Base-by-base conservation (phyloP, 2,329 filamentous ascomycete species). In the Venturia asperata region DNA sequence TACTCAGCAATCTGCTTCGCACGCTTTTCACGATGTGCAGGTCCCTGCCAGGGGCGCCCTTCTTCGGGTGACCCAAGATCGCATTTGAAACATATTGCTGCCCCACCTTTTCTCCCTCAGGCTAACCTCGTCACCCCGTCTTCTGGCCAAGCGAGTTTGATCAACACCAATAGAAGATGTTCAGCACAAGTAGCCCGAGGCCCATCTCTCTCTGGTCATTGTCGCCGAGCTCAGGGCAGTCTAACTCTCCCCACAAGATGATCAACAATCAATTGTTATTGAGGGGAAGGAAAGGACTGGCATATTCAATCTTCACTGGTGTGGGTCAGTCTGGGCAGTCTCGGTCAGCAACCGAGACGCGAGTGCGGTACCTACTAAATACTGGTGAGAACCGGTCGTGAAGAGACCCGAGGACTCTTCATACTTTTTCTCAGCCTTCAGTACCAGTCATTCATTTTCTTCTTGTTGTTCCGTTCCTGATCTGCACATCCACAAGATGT, bases 121-220 rank as follows among this genome's bases (percentile, higher is more conserved):
- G 11, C 10, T 21, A 30, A 39, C 52, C 11, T 37, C 30, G n/a
- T 37, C 52, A 27, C 27, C 13, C 30, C 30, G 9, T 49, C 2
- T 56, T 37, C 5, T 58, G 52, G 27, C 30, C 27, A 58, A 37
- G 30, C 52, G 52, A 58, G 52, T n/a, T 58, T 58, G 52, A 37
- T 58, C 27, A 58, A 58, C 52, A 15, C 27, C 47, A 21, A 24
- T 4, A 9, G n/a, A 49, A 24, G 30, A 56, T 56, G 24, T 34
- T 24, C 39, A 41, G 39, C 10, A 41, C 15, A 4, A n/a, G 9
- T 24, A 49, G 9, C 45, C 45, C 49, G 27, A 56, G 49, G 27
- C 7, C 24, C 49, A 17, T 10, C 52, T 37, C 15, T 21, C 52
- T 58, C 17, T 3, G 19, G 5, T 58, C 27, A 37, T 15, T n/a